A percentile compares a stretch with the other conserved stretches of the same genome.
Conservation (phyloP, 108 stramenopile species). For the Asterionellopsis glacialis region DNA sequence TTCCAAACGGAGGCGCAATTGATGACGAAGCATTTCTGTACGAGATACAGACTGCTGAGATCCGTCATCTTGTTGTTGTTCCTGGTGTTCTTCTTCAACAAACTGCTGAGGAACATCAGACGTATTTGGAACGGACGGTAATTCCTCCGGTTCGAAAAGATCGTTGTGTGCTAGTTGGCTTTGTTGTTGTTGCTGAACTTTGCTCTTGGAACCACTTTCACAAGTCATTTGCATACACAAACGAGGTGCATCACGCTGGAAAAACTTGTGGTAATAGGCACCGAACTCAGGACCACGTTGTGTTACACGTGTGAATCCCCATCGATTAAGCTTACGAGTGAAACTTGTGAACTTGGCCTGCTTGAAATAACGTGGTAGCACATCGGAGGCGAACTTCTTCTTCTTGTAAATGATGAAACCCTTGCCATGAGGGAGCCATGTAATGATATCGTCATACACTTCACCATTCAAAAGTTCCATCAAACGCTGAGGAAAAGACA, state of each 20-base stretch:
- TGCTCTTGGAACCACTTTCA: not conserved
- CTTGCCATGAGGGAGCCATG: conserved; percentile 46
- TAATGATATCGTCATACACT: conserved; percentile 27
- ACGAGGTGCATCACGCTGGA: conserved; percentile 15
- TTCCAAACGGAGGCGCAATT: too few species aligned
- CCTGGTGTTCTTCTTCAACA: too few species aligned
- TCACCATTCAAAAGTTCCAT: conserved; percentile 37
- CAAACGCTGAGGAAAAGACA: conserved; percentile 19
- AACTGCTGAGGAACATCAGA: too few species aligned
- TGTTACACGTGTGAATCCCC: conserved; percentile 22
- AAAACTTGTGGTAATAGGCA: conserved; percentile 25
- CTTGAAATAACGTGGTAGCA: conserved; percentile 83
- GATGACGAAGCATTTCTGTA: too few species aligned
- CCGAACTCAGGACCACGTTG: conserved; percentile 13
- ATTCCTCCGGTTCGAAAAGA: too few species aligned
- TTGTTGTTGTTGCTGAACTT: conserved; percentile 1
- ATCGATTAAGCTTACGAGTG: conserved; percentile 33
- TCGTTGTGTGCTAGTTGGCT: too few species aligned
- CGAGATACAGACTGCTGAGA: too few species aligned
- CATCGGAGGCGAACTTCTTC: conserved; percentile 37
- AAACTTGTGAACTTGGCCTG: conserved; percentile 85
- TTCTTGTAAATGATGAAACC: conserved; percentile 50
- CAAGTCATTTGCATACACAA: conserved; percentile 10
- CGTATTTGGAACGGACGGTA: too few species aligned
- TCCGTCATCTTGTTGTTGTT: too few species aligned